Percentiles rank a stretch among this genome's conserved stretches.
These are phyloP conservation scores for Ustilago nuda DNA, from an alignment of 1,284 basidiomycete genomes.

Conservation along the genomic window DNA sequence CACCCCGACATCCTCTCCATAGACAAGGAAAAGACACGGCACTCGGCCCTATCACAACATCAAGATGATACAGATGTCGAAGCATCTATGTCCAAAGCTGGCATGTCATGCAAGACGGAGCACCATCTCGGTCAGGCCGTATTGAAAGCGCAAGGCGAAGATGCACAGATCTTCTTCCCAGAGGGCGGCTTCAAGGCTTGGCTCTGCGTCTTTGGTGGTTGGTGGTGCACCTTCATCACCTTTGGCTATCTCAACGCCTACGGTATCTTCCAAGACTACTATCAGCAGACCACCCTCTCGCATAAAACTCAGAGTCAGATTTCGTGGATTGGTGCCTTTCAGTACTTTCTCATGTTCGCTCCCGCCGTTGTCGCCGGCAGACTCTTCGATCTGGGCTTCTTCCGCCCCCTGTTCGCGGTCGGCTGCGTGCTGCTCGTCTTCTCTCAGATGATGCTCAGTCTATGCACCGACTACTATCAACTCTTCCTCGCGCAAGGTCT, in stretches of 20 bases:
- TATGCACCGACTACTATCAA: constrained; percentile 58
- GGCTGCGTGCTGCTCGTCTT: constrained; percentile 51
- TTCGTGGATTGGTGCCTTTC: constrained; percentile 55
- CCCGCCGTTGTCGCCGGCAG: constrained; percentile 47
- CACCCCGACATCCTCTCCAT: background rate
- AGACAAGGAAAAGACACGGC: constrained; percentile 12
- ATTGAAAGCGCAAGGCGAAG: constrained; percentile 32
- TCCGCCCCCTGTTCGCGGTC: constrained; percentile 32
- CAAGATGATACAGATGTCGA: constrained; percentile 39
- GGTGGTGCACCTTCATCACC: constrained; percentile 52
- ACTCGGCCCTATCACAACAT: constrained; percentile 9
- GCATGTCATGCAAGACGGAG: constrained; percentile 44
- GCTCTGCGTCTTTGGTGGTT: constrained; percentile 54
- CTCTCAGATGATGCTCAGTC: constrained; percentile 59
- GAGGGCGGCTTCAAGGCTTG: constrained; percentile 54
- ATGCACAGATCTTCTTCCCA: constrained; percentile 40
- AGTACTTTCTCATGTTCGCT: constrained; percentile 53
- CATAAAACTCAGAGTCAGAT: constrained; percentile 44
- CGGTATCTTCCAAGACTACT: constrained; percentile 55
- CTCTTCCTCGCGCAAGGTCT: constrained; percentile 60
- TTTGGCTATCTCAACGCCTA: constrained; percentile 56
- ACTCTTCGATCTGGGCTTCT: constrained; percentile 54
- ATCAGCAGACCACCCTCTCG: constrained; percentile 35
- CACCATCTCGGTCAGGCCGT: constrained; percentile 38
- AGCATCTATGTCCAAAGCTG: constrained; percentile 36